Conservation (phyloP, 768 basidiomycete genomes). For the Trametes meyenii region DNA sequence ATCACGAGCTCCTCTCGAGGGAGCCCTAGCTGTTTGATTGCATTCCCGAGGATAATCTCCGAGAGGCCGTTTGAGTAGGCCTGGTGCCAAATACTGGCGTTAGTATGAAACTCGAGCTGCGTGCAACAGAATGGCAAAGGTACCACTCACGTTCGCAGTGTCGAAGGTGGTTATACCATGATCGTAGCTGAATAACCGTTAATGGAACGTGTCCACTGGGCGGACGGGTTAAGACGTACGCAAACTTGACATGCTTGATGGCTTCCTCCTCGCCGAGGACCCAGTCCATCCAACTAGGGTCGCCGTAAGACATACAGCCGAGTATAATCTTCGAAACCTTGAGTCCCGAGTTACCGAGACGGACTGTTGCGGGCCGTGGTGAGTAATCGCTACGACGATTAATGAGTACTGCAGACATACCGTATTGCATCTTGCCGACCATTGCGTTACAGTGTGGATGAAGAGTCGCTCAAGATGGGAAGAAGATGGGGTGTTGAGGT, state of each 20-base stretch:
- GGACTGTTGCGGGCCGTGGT: constrained; percentile 27
- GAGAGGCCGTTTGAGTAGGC: constrained; percentile 43
- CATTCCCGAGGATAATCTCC: constrained; percentile 49
- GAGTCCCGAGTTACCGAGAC: constrained; percentile 47
- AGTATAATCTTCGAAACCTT: constrained; percentile 43
- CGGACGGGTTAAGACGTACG: constrained; percentile 30
- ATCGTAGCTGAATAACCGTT: constrained; percentile 33
- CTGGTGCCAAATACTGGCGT: constrained; percentile 5
- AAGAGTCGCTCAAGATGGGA: neutral
- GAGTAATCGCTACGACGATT: neutral
- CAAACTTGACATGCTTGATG: constrained; percentile 41
- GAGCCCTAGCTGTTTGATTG: constrained; percentile 44
- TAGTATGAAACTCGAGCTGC: neutral
- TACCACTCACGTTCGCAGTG: constrained; percentile 33
- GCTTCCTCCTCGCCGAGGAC: constrained; percentile 39
- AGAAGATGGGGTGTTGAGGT: neutral
- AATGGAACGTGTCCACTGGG: neutral
- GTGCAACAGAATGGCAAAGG: neutral
- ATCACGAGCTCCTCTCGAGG: constrained; percentile 49
- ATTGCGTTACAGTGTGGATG: neutral
- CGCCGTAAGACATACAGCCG: constrained; percentile 32
- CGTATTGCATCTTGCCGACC: constrained; percentile 1
- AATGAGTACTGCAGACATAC: neutral
- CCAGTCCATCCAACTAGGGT: constrained; percentile 38
- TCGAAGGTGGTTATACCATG: constrained; percentile 42